Percentiles rank a stretch among this genome's conserved stretches.
Evolutionary conservation across 148 eudicot genomes (phyloP).

Genomic region (Amaranthus cruentus): DNA sequence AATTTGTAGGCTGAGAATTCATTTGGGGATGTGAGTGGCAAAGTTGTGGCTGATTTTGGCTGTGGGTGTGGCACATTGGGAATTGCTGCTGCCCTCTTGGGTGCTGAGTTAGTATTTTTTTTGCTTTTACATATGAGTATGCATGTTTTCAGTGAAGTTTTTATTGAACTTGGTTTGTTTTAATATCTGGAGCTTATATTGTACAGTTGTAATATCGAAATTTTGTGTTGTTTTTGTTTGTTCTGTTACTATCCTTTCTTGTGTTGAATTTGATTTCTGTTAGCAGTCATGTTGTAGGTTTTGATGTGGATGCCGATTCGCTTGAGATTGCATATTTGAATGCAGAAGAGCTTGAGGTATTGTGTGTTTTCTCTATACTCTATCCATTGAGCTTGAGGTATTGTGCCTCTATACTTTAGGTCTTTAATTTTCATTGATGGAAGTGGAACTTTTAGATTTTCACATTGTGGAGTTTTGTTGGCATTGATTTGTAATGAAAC

Average conservation of each 20-base stretch:
- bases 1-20: constrained; percentile 79
- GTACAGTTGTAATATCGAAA: not conserved
- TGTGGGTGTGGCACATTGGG: constrained; percentile 99
- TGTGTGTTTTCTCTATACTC: not conserved
- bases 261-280: constrained; percentile 23
- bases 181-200: not conserved
- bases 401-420: not conserved
- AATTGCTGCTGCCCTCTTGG: constrained; percentile 85
- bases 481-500: not conserved
- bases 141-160: constrained; percentile 1
- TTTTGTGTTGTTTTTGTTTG: constrained; percentile 9
- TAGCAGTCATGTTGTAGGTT: constrained; percentile 67
- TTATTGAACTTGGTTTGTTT: not conserved
- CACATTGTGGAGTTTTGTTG: not conserved
- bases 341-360: constrained; percentile 93
- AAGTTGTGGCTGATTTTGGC: constrained; percentile 95
- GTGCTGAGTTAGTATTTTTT: constrained; percentile 63
- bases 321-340: constrained; percentile 70
- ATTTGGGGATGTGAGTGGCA: constrained; percentile 69
- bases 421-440: not conserved
- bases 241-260: not conserved
- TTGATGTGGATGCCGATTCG: constrained; percentile 79
- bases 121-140: not conserved
- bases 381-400: not conserved
- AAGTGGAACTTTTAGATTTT: not conserved